Conservation (phyloP, 2,329 filamentous ascomycete species). For the Colletotrichum kahawae region DNA sequence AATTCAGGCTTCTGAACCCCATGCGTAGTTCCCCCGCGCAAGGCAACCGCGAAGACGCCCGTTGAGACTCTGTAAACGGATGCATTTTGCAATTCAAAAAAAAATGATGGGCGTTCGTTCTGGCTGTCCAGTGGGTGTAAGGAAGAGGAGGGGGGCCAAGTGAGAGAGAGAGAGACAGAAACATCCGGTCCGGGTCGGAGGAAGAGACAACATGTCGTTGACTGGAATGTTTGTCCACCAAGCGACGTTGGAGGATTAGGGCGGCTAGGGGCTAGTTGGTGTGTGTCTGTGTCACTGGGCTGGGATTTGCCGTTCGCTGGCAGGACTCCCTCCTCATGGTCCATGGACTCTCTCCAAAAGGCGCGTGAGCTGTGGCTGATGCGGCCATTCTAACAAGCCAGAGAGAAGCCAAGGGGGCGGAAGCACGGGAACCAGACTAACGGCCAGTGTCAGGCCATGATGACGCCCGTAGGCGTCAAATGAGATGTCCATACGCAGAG, state of each 20-base stretch:
- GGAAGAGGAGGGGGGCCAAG: background rate
- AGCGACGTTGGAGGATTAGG: background rate
- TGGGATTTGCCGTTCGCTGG: background rate
- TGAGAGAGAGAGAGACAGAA: background rate
- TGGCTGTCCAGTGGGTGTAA: background rate
- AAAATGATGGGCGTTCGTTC: background rate
- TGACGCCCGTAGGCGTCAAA: constrained; percentile 18
- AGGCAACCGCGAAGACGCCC: background rate
- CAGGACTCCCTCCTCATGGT: background rate
- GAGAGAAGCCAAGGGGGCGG: background rate
- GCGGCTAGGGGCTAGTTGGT: background rate
- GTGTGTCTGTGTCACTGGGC: background rate
- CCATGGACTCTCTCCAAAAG: background rate
- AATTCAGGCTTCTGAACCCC: background rate
- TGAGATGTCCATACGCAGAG: background rate
- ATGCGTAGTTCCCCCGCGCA: background rate
- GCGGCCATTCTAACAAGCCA: background rate
- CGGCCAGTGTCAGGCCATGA: constrained; percentile 16
- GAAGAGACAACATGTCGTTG: constrained; percentile 14
- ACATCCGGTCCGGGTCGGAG: background rate
- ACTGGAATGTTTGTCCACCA: constrained; percentile 13
- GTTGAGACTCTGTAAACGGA: background rate
- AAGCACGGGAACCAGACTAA: background rate
- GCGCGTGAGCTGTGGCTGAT: background rate
- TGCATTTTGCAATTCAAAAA: background rate